Base-by-base conservation (phyloP, 371 early-diverging fungal species). In the Mucor lusitanicus region DNA sequence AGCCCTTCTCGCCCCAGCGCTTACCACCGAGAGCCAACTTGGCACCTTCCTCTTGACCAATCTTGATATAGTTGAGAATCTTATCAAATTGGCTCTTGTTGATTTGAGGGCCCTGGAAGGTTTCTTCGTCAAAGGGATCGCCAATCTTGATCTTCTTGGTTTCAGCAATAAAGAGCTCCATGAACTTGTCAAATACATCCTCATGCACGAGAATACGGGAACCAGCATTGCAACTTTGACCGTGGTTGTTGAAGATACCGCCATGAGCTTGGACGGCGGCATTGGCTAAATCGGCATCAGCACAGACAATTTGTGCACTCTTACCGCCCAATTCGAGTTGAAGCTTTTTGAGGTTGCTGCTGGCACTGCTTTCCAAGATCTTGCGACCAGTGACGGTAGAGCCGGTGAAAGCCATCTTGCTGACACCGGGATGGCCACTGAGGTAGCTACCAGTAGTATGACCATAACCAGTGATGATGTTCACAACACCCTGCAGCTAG, bases 261-360 rank as follows among this genome's bases (percentile, higher is more conserved):
- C 81, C 85, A 68, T 84, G 76, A 13, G 90, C 87, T 67, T 86
- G 85, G 56, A 81, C 80, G n/a, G 94, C 92, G 7, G 94, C 94
- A 56, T 83, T 79, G 19, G 90, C 89, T 40, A 96, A 68, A 69
- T 96, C 91, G 4, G 92, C 94, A 72, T 94, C 95, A 6, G 86
- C 89, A 77, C 90, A 92, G 15, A 97, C 91, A 55, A 96, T 92
- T 63, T 90, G 85, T 0, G 96, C 92, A 27, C 89, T 89, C 83
- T 97, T 97, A 60, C 97, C 97, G 57, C 97, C 97, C 27, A 97
- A 88, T 76, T 97, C 97, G 25, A 97, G 87, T 32, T 91, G 86
- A 27, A 92, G 85, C 19, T 86, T 77, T 75, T 94, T 94, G 54
- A 95, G 84, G 42, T 88, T 92, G 48, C 85, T 83, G 19, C 73